Conservation (phyloP, 2,329 filamentous ascomycete genomes). For the Neofusicoccum cordaticola region DNA sequence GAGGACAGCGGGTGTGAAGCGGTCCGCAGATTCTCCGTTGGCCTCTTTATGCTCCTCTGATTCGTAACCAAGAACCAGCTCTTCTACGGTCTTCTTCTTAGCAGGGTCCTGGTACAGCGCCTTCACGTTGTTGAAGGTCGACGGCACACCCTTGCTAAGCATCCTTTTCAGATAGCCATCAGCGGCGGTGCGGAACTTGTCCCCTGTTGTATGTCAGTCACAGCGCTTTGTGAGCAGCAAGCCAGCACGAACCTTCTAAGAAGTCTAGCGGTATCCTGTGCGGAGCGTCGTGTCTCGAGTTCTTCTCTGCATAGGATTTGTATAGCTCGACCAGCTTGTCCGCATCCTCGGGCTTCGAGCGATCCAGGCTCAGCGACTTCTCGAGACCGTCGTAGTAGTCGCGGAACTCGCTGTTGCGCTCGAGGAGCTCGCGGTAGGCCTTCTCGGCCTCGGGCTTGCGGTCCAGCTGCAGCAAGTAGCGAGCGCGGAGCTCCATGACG, state of each 20-base stretch:
- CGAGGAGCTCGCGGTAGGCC: constrained; percentile 76
- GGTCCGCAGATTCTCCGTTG: constrained; percentile 52
- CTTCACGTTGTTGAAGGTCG: constrained; percentile 95
- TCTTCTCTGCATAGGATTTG: constrained; percentile 76
- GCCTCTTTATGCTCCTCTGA: constrained; percentile 49
- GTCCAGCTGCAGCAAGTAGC: constrained; percentile 76
- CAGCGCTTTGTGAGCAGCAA: background rate
- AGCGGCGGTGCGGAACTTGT: constrained; percentile 75
- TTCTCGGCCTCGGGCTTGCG: constrained; percentile 76
- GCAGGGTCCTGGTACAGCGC: constrained; percentile 75
- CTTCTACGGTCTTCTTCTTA: constrained; percentile 75
- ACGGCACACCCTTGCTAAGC: constrained; percentile 90
- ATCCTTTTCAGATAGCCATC: constrained; percentile 77
- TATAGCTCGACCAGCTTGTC: constrained; percentile 76
- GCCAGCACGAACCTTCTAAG: constrained; percentile 57
- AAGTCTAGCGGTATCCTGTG: constrained; percentile 87
- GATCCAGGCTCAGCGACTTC: constrained; percentile 62
- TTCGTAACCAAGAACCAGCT: constrained; percentile 76
- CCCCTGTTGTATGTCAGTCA: constrained; percentile 49
- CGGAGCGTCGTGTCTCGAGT: constrained; percentile 78
- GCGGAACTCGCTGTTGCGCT: constrained; percentile 84
- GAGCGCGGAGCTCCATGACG: constrained; percentile 79
- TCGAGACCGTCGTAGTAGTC: constrained; percentile 80
- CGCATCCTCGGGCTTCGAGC: constrained; percentile 59
- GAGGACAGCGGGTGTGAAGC: constrained; percentile 73